Evolutionary conservation across 495 filamentous ascomycete species (phyloP).

Genomic region (Oleoguttula mirabilis): DNA sequence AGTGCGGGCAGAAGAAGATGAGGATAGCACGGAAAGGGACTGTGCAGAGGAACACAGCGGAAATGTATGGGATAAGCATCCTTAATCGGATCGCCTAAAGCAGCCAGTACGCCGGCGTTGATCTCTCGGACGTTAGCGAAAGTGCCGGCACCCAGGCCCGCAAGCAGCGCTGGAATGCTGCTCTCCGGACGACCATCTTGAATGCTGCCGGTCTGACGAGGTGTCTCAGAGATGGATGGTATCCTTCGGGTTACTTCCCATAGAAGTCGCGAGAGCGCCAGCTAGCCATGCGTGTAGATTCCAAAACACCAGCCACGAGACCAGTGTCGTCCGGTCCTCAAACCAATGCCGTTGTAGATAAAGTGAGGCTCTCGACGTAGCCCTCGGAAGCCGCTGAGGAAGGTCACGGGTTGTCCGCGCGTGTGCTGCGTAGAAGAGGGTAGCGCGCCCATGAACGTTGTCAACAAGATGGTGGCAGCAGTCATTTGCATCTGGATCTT

Average conservation of each 20-base stretch:
- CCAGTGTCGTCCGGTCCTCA: slow-evolving; percentile 35
- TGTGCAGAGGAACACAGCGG: slow-evolving; percentile 36
- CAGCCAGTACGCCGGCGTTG: slow-evolving; percentile 27
- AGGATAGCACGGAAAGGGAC: slow-evolving; percentile 37
- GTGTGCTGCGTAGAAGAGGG: slow-evolving; percentile 7
- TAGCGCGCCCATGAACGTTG: slow-evolving; percentile 16
- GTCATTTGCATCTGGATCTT: slow-evolving; percentile 2
- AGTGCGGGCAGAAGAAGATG: slow-evolving; percentile 29
- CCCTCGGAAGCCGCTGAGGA: slow-evolving; percentile 18
- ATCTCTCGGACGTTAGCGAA: slow-evolving; percentile 35
- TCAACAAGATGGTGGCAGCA: slow-evolving; percentile 1
- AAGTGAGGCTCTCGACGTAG: slow-evolving; percentile 23
- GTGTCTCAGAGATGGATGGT: too few relatives aligned
- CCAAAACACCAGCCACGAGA: slow-evolving; percentile 36
- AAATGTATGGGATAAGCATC: slow-evolving; percentile 35
- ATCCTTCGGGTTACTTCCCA: too few relatives aligned
- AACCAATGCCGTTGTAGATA: slow-evolving; percentile 23
- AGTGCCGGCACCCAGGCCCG: slow-evolving; percentile 28
- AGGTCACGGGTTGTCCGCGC: slow-evolving; percentile 10
- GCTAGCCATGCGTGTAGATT: slow-evolving; percentile 25
- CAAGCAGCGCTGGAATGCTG: slow-evolving; percentile 32
- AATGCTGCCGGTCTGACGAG: too few relatives aligned
- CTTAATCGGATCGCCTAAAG: slow-evolving; percentile 28
- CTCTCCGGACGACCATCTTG: too few relatives aligned
- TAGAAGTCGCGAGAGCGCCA: slow-evolving; percentile 27